These are phyloP conservation scores for Auriscalpium orientale DNA, from an alignment of 768 basidiomycete species.

Conservation along the genomic window DNA sequence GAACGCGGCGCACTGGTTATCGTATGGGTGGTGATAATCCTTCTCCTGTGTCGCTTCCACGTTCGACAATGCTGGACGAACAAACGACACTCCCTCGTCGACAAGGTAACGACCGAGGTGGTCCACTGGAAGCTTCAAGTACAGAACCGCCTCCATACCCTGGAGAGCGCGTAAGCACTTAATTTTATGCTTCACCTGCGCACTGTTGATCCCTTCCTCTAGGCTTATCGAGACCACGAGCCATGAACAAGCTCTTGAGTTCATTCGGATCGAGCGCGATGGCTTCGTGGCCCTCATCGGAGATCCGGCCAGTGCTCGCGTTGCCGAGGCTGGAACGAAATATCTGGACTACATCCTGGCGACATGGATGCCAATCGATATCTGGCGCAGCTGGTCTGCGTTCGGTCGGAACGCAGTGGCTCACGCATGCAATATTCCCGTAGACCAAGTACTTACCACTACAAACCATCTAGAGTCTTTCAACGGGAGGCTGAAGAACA, in stretches of 20 bases:
- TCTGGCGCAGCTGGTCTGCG: not conserved
- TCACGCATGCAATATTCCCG: not conserved
- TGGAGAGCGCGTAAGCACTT: not conserved
- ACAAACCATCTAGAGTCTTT: conserved; percentile 36
- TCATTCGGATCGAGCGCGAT: not conserved
- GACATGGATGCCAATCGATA: not conserved
- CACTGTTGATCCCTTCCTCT: too few relatives aligned
- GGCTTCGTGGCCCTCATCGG: too few relatives aligned
- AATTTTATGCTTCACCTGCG: not conserved
- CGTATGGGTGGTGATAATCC: conserved; percentile 20
- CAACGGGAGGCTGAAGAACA: conserved; percentile 28
- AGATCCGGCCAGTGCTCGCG: too few relatives aligned
- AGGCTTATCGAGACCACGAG: too few relatives aligned
- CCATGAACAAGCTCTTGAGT: too few relatives aligned
- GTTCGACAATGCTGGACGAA: conserved; percentile 27
- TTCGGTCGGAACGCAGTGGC: not conserved
- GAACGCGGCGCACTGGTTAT: conserved; percentile 24
- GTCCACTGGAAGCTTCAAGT: not conserved
- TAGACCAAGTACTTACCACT: conserved; percentile 27
- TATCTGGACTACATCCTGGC: not conserved
- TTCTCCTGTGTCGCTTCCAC: conserved; percentile 30
- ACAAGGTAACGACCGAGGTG: too few relatives aligned
- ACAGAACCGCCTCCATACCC: not conserved
- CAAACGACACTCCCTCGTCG: conserved; percentile 2
- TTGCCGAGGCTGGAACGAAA: not conserved